These are phyloP conservation scores for Cornus kousa DNA, from an alignment of 148 eudicot species.

Conservation along the genomic window DNA sequence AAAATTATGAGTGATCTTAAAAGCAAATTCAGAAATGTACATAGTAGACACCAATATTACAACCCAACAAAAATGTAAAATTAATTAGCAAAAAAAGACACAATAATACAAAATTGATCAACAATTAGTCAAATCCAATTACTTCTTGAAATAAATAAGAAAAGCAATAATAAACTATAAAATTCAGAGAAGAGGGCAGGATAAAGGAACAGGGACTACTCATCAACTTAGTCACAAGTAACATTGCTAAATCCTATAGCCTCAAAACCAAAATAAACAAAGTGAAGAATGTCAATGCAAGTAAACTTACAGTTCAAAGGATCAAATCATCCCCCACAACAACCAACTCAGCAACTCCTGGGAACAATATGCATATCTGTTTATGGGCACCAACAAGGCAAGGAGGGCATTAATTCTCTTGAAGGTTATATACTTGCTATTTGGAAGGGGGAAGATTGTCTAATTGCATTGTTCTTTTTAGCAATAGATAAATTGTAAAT, in stretches of 20 bases:
- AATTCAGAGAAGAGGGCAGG: neutral
- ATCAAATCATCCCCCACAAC: neutral
- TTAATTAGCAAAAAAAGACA: neutral
- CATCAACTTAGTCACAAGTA: neutral
- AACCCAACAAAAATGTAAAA: neutral
- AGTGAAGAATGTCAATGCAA: neutral
- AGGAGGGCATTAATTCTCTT: neutral
- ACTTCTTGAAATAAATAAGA: too few relatives aligned
- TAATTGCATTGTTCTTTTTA: too few relatives aligned
- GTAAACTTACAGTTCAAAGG: neutral
- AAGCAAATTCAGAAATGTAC: neutral
- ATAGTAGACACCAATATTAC: neutral
- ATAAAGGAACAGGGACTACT: neutral
- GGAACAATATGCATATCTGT: neutral
- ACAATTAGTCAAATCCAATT: neutral
- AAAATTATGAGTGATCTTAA: neutral
- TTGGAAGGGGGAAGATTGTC: too few relatives aligned
- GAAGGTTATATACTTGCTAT: neutral
- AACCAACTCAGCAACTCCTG: neutral
- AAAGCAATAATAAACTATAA: neutral
- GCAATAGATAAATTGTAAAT: too few relatives aligned
- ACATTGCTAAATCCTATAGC: neutral
- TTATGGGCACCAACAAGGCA: constrained; percentile 1
- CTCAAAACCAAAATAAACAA: neutral
- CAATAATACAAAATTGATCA: neutral